These are phyloP conservation scores for Hemisphaericaspora xylofermentans DNA, from an alignment of 1,139 yeast species.

Conservation along the genomic window DNA sequence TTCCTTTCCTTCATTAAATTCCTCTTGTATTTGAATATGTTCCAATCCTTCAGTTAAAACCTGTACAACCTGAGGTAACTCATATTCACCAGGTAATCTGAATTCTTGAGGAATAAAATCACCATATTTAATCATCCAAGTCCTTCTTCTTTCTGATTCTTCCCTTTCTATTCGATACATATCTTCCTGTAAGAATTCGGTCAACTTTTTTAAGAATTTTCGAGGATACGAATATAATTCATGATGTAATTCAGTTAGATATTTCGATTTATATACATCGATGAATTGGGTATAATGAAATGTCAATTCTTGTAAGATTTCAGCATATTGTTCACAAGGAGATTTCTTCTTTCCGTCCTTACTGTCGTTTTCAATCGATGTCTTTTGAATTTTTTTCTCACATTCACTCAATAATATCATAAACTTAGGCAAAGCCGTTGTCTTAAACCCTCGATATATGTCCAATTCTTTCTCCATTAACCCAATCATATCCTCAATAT, in stretches of 20 bases:
- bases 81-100: conserved; percentile 38
- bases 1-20: conserved; percentile 20
- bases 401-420: conserved; percentile 22
- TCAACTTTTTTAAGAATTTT: conserved; percentile 31
- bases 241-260: conserved; percentile 40
- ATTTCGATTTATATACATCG: conserved; percentile 35
- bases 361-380: conserved; percentile 18
- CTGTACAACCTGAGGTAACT: conserved; percentile 41
- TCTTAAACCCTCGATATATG: conserved; percentile 24
- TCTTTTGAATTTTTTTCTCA: conserved; percentile 15
- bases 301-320: conserved; percentile 29
- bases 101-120: conserved; percentile 45
- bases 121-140: conserved; percentile 42
- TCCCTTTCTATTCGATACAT: conserved; percentile 33
- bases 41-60: conserved; percentile 46
- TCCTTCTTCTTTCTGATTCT: conserved; percentile 35
- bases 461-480: conserved; percentile 19
- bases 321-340: conserved; percentile 25
- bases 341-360: conserved; percentile 6
- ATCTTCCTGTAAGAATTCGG: conserved; percentile 36
- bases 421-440: conserved; percentile 25
- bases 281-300: conserved; percentile 40
- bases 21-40: conserved; percentile 24
- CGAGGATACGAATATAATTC: conserved; percentile 43
- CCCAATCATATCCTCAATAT: conserved; percentile 19